A percentile compares a stretch with the other conserved stretches of the same genome.
phyloP scores from a whole-genome alignment of 2,329 filamentous ascomycete genomes.

The Juglanconis sp. region DNA sequence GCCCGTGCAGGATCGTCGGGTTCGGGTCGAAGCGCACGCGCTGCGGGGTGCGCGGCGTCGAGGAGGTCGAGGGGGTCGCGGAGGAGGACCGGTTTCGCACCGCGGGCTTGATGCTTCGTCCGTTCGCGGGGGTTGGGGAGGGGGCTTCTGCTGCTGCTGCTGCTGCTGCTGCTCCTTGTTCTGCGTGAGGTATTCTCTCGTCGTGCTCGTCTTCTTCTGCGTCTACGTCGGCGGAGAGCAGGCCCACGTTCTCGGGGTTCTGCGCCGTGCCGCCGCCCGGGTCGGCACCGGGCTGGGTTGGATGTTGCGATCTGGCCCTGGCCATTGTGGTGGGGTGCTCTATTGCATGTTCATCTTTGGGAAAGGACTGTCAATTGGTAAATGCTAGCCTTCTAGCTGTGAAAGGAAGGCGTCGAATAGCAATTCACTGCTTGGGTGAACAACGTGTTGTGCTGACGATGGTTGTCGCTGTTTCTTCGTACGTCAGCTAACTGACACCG shows the following conservation, averaged over 20 bases:
- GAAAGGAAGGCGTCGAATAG: no score
- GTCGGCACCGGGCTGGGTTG: conserved; percentile 11
- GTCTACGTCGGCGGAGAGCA: conserved; percentile 22
- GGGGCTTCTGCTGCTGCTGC: conserved; percentile 9
- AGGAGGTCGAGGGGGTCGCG: conserved; percentile 17
- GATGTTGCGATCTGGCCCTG: conserved; percentile 26
- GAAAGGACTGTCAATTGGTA: background rate
- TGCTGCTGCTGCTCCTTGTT: conserved; percentile 9
- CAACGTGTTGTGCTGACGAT: background rate
- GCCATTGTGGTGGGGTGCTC: conserved; percentile 21
- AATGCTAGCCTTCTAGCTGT: background rate
- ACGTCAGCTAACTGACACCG: background rate
- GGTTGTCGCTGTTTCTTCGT: background rate
- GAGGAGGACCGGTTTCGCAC: conserved; percentile 1
- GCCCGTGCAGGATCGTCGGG: conserved; percentile 35
- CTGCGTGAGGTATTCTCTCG: background rate
- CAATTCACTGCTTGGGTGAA: no score
- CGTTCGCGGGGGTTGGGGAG: conserved; percentile 1
- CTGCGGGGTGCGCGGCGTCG: conserved; percentile 61
- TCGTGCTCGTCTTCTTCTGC: conserved; percentile 16
- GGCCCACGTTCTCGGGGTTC: conserved; percentile 23
- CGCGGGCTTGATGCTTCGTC: conserved; percentile 21
- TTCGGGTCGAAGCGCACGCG: conserved; percentile 71
- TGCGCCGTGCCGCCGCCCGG: background rate
- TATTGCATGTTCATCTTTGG: conserved; percentile 26